phyloP scores from a whole-genome alignment of 306 rosid species.

The Abrus precatorius region DNA sequence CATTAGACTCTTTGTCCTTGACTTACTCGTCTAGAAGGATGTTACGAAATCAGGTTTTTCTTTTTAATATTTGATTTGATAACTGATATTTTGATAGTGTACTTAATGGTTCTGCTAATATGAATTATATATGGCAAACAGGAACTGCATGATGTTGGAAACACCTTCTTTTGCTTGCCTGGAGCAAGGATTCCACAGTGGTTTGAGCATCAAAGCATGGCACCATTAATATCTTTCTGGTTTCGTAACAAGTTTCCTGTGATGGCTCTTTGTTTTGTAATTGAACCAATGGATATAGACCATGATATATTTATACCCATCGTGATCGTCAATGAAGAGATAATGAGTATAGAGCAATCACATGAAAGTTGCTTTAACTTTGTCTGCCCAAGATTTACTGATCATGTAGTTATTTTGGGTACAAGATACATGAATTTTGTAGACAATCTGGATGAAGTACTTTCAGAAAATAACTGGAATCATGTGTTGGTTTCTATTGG shows the following conservation, averaged over 20 bases:
- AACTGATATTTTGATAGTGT: background rate
- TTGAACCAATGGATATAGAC: too few relatives aligned
- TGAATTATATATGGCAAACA: background rate
- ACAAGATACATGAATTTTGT: background rate
- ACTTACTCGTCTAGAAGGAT: background rate
- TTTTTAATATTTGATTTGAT: background rate
- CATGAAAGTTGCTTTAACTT: background rate
- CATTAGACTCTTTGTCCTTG: background rate
- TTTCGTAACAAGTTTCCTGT: background rate
- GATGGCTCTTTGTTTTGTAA: background rate
- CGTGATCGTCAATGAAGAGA: too few relatives aligned
- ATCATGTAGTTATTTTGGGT: constrained; percentile 10
- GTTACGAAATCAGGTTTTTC: constrained; percentile 4
- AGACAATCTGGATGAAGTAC: background rate
- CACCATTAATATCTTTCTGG: background rate
- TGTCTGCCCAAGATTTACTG: background rate
- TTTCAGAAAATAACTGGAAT: background rate
- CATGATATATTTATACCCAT: too few relatives aligned
- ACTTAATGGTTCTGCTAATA: too few relatives aligned
- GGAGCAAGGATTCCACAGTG: background rate
- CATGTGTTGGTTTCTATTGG: background rate
- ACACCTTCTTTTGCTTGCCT: background rate
- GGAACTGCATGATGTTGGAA: constrained; percentile 10
- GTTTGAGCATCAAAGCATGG: background rate
- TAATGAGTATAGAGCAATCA: too few relatives aligned